These are phyloP conservation scores for Pisolithus marmoratus DNA, from an alignment of 768 basidiomycete genomes.

Conservation along the genomic window DNA sequence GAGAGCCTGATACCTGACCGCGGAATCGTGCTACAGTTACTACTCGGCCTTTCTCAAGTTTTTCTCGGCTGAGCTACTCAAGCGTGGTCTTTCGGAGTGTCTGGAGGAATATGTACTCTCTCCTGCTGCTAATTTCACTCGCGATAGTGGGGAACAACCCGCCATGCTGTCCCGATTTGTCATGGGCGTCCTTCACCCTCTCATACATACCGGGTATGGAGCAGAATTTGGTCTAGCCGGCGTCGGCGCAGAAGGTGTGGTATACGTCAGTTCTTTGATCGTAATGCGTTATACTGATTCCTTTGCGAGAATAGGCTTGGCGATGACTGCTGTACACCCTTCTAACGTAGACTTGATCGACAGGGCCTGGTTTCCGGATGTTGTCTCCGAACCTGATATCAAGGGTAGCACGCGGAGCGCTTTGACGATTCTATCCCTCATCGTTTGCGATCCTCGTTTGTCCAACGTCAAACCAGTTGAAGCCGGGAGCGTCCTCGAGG, in stretches of 20 bases:
- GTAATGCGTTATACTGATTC: slow-evolving; percentile 18
- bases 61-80: slow-evolving; percentile 36
- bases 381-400: slow-evolving; percentile 7
- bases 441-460: slow-evolving; percentile 45
- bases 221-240: slow-evolving; percentile 58
- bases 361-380: slow-evolving; percentile 18
- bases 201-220: slow-evolving; percentile 62
- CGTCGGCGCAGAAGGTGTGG: slow-evolving; percentile 54
- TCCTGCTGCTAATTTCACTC: slow-evolving; percentile 13
- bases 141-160: slow-evolving; percentile 37
- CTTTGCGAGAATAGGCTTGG: slow-evolving; percentile 40
- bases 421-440: slow-evolving; percentile 45
- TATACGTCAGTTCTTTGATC: slow-evolving; percentile 34
- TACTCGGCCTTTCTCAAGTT: slow-evolving; percentile 49
- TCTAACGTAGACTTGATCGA: slow-evolving; percentile 13
- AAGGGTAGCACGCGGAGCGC: slow-evolving; percentile 25
- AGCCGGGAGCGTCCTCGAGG: slow-evolving; percentile 23
- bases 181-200: slow-evolving; percentile 53
- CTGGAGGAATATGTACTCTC: slow-evolving; percentile 56
- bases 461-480: slow-evolving; percentile 13
- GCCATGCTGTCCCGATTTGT: slow-evolving; percentile 55
- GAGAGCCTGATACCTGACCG: slow-evolving; percentile 1
- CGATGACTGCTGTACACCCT: slow-evolving; percentile 38
- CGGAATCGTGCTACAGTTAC: slow-evolving; percentile 34
- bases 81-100: slow-evolving; percentile 32